These are phyloP conservation scores for fission yeast (Schizosaccharomyces pombe) DNA, from an alignment of 805 yeast genomes.

Conservation along the genomic window DNA sequence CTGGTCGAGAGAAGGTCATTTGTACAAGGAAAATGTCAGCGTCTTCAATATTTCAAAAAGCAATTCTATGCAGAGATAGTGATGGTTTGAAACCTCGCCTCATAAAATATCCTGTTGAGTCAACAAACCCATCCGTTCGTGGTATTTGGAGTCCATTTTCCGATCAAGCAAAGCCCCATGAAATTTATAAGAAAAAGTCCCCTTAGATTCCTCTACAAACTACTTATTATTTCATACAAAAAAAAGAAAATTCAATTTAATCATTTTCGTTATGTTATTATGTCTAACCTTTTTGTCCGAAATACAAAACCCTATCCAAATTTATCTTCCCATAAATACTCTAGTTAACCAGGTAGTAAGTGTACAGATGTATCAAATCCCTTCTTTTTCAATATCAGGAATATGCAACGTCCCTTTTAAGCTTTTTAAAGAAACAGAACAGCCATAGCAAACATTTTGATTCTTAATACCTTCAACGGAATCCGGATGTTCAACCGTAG, in stretches of 20 bases:
- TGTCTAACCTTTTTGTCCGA: not conserved
- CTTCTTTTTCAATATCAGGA: not conserved
- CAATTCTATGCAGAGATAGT: slow-evolving; percentile 38
- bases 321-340: not conserved
- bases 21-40: slow-evolving; percentile 55
- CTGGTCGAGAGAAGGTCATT: slow-evolving; percentile 29
- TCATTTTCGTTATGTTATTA: not conserved
- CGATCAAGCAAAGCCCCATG: slow-evolving; percentile 20
- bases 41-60: slow-evolving; percentile 37
- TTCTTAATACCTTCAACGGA: not conserved
- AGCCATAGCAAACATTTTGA: slow-evolving; percentile 2
- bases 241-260: not conserved
- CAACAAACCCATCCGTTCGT: slow-evolving; percentile 63
- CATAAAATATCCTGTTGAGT: slow-evolving; percentile 47
- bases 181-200: not conserved
- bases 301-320: not conserved
- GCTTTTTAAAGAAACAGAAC: not conserved
- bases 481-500: not conserved
- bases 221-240: not conserved
- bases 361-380: not conserved
- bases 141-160: slow-evolving; percentile 89
- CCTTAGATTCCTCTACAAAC: not conserved
- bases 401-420: not conserved
- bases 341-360: not conserved
- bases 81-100: slow-evolving; percentile 34